Evolutionary conservation across 768 basidiomycete species (phyloP), one percentile per base, ranked within the genome.

Genomic region (Phallus indusiatus): DNA sequence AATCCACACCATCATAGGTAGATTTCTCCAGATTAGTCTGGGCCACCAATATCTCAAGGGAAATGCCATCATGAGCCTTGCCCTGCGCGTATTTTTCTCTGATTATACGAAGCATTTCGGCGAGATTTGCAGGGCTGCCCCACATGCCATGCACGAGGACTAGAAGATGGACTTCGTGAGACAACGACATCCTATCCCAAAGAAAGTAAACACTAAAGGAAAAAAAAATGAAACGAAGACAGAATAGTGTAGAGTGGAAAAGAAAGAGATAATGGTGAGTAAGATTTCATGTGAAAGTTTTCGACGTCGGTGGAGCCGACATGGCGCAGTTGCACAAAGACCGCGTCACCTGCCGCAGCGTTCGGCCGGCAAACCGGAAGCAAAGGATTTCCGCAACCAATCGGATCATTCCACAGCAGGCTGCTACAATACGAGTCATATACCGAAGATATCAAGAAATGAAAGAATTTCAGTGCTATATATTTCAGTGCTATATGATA

Each of bases 1-100:
- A 88, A 67, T 92, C 90, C 21, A 92, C 81, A 0, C 90, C 89
- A 63, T 92, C 90, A 64, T 90, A 91, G 1, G 88, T 90, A 10
- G 77, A 78, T 28, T 82, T 79, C 33, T 82, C 82, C 17, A 74
- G 67, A 67, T 90, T 88, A 2, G 84, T 80, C 64, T 87, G 73
- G 2, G 88, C 79, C 0, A 82, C 67, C n/a, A 90, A 70, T 24
- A 88, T 75, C 36, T 81, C 80, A 5, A 93, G 75, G 59, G 75
- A 67, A 4, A 57, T 69, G 47, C 72, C 76, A 11, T 72, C 72
- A 20, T 72, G 64, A 16, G 67, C 67, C 1, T 68, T 64, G 4
- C 60, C 55, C 0, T 72, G 37, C 8, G 68, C 64, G 18, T 68
- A 73, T 10, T 72, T 78, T 64, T 85, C 79, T 20, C 68, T 68